Conservation (phyloP, 176 grass and related monocot species). For the Elymus sibiricus region DNA sequence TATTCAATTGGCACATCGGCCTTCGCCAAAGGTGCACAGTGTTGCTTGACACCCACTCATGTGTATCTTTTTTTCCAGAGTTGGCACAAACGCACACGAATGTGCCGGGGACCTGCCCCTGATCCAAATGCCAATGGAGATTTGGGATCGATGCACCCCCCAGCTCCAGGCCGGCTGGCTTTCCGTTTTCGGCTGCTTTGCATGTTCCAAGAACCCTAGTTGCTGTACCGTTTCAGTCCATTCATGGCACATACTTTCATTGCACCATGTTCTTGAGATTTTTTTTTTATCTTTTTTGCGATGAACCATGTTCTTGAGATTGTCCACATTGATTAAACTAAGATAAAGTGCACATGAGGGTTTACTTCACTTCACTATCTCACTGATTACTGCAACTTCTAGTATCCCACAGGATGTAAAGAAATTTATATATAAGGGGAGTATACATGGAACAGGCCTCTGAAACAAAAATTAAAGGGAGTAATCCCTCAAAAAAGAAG, state of each 20-base stretch:
- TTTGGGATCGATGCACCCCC: slow-evolving; percentile 14
- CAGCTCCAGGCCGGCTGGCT: slow-evolving; percentile 36
- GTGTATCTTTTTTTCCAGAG: slow-evolving; percentile 8
- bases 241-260: slow-evolving; percentile 8
- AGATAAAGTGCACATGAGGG: not conserved
- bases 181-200: slow-evolving; percentile 37
- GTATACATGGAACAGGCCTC: slow-evolving; percentile 12
- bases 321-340: not conserved
- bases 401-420: not conserved
- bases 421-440: not conserved
- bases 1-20: slow-evolving; percentile 50
- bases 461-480: not conserved
- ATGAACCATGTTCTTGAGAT: slow-evolving; percentile 30
- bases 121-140: slow-evolving; percentile 40
- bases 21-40: slow-evolving; percentile 70
- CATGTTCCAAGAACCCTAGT: slow-evolving; percentile 43
- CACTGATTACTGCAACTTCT: not conserved
- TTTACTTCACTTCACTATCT: not conserved
- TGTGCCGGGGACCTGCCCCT: slow-evolving; percentile 47
- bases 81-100: slow-evolving; percentile 42
- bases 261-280: slow-evolving; percentile 37
- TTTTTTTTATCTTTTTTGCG: no score
- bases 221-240: slow-evolving; percentile 40
- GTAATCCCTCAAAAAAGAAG: no score
- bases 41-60: slow-evolving; percentile 77